Evolutionary conservation across 495 filamentous ascomycete species (phyloP).

Genomic region (Hypoxylon cercidicola): DNA sequence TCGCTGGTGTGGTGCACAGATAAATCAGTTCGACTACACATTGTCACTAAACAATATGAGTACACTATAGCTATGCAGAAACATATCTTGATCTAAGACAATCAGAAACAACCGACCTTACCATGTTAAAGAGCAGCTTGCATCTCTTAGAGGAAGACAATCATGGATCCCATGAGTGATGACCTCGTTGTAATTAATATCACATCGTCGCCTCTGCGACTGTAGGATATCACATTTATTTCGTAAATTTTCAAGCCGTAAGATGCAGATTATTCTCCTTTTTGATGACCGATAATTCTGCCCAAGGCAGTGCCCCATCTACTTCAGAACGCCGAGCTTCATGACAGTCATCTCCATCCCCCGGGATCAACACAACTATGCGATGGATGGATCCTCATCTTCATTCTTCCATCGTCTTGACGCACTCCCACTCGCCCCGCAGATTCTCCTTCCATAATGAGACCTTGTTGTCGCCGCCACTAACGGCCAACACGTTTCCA

Average conservation of each 20-base stretch:
- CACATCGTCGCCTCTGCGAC: background rate
- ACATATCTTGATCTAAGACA: no score
- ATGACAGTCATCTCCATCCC: conserved; percentile 24
- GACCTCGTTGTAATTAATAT: background rate
- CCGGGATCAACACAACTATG: conserved; percentile 1
- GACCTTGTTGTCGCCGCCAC: conserved; percentile 95
- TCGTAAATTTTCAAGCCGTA: conserved; percentile 14
- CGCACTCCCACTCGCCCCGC: conserved; percentile 88
- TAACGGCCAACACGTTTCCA: conserved; percentile 95
- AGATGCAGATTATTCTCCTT: conserved; percentile 21
- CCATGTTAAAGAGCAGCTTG: no score
- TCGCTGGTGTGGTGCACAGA: no score
- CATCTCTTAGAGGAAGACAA: background rate
- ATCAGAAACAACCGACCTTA: no score
- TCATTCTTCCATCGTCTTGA: conserved; percentile 96
- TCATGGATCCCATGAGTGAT: background rate
- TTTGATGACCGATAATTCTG: conserved; percentile 28
- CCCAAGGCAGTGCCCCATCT: conserved; percentile 33
- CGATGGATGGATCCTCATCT: background rate
- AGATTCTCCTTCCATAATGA: conserved; percentile 88
- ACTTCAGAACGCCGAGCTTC: conserved; percentile 40
- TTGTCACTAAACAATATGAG: no score
- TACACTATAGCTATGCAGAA: no score
- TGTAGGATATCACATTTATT: conserved; percentile 37
- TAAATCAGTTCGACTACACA: no score